Base-by-base conservation (phyloP, 192 early-diverging fungal genomes). In the Umbelopsis vinacea region DNA sequence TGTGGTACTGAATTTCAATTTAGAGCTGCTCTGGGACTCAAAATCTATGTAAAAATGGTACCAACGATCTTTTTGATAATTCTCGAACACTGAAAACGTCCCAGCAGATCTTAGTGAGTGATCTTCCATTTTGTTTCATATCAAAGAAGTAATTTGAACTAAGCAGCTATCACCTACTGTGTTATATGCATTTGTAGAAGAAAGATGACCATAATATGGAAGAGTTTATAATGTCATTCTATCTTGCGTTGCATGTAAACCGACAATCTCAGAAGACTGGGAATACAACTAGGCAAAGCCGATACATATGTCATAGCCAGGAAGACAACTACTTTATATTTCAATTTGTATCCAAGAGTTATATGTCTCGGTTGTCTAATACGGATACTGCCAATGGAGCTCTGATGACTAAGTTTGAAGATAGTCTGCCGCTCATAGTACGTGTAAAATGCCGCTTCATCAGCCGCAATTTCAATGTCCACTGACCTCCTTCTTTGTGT, bases 21-120 rank as follows among this genome's bases (percentile, higher is more conserved):
- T 33, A 63, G 57, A 37, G 57, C 57, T 37, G 29, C 57, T 63
- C 26, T 63, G 57, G 14, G 15, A 63, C 57, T 12, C 33, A 63
- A 37, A 26, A 63, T 38, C 38, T 11, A 0, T 63, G 57, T 6
- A 63, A 29, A 12, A 38, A 6, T 29, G 17, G 57, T 63, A 38
- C 6, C 3, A 15, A 33, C 4, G 57, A 63, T 12, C 33, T 63
- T 35, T 63, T 37, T 26, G 33, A 63, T 37, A n/a, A 29, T 37
- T 63, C 57, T 35, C 26, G 33, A 19, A 29, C 24, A 15, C 29
- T 63, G 29, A 33, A 63, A n/a, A 17, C 11, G 7, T n/a, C 57
- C 8, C 4, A 22, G 15, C 57, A 37, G 19, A 63, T 14, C 8
- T 35, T 11, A 3, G 57, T 63, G 3, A 63, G 57, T 29, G 22